Base-by-base conservation (phyloP, 2,329 filamentous ascomycete species). In the Paecilomyces variotii region DNA sequence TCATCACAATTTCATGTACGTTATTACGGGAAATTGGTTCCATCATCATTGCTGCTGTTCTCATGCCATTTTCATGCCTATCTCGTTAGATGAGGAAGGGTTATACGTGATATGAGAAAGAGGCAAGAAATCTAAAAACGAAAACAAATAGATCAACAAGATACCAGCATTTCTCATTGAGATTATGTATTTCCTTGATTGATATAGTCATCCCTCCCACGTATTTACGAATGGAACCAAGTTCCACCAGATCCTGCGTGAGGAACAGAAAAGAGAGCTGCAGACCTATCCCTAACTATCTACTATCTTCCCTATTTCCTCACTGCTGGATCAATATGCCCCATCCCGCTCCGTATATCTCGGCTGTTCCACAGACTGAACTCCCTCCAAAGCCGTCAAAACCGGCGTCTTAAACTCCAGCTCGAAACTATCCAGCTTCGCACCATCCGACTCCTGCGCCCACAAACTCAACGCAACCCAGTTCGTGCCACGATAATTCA, bases 401-500 rank as follows among this genome's bases (percentile, higher is more conserved):
- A 87, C 75, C 10, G 83, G 72, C 4, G 74, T 77, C 19, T 79
- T 78, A 19, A 79, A 71, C 26, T 73, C 75, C 62, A 87, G 68
- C 49, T 78, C 75, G 35, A 88, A 72, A 0, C 78, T 79, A 0
- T 80, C 79, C 9, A 90, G 64, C 65, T 80, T 84, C 0, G 82
- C 85, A 5, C 84, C 85, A 2, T 70, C 72, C 0, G 73, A 71
- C 49, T 86, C 82, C 57, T 87, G 75, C 0, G 85, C 83, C 89
- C 88, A 92, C 14, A 93, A 68, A 26, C 81, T 84, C 3, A 93
- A 65, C 0, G 82, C 87, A 4, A 92, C 66, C 71, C 83, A 88
- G 64, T 93, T 93, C 32, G 78, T 80, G 0, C 88, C 88, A 3
- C 79, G 77, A 70, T 91, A 88, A 67, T 92, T 82, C 55, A 90